Conservation (phyloP, 768 basidiomycete species). For the Multifurca ochricompacta region DNA sequence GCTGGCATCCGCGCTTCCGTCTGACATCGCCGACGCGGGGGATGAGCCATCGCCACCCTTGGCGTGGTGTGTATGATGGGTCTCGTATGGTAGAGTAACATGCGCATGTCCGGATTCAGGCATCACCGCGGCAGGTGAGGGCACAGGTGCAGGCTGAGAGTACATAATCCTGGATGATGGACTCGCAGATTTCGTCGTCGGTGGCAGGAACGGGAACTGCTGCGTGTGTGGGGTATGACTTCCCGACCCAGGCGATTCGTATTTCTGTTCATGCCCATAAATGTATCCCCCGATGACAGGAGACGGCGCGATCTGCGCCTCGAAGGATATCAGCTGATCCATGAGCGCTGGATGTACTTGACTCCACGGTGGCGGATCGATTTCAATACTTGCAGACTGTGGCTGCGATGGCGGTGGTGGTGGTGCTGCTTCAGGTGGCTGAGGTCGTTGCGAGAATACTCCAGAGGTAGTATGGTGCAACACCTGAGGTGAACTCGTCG, state of each 20-base stretch:
- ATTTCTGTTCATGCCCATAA: neutral
- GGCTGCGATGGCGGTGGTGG: neutral
- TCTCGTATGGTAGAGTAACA: no score
- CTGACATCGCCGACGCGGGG: neutral
- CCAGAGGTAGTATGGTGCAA: neutral
- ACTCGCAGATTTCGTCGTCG: neutral
- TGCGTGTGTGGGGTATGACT: neutral
- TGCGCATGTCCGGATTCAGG: no score
- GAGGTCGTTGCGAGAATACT: neutral
- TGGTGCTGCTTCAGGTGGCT: neutral
- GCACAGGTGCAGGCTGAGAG: neutral
- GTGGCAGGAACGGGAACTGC: neutral
- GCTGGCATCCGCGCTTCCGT: neutral
- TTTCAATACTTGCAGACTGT: neutral
- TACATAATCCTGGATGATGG: neutral
- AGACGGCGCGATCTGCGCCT: constrained; percentile 24
- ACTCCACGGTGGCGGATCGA: constrained; percentile 2
- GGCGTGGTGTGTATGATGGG: neutral
- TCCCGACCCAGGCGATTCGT: neutral
- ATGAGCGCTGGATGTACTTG: constrained; percentile 29
- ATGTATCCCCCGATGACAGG: constrained; percentile 18
- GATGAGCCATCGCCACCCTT: neutral
- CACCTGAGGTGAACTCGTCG: neutral
- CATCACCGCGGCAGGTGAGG: no score
- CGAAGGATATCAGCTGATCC: constrained; percentile 28